Evolutionary conservation across 2,329 filamentous ascomycete species (phyloP).

Genomic region (Pseudogymnoascus sp.): DNA sequence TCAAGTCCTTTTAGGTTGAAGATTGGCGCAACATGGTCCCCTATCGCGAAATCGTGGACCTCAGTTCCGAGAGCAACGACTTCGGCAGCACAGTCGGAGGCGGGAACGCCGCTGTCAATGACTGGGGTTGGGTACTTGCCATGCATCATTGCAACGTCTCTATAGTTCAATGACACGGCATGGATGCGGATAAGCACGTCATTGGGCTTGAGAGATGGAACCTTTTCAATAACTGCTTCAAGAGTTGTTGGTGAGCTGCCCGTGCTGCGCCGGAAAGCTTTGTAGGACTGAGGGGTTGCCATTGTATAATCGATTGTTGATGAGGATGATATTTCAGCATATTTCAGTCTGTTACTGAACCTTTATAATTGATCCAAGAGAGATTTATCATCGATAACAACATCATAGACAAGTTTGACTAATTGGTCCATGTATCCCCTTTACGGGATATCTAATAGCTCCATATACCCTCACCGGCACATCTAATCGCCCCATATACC

Average conservation of each 20-base stretch:
- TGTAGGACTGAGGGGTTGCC: neutral
- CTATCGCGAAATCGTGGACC: neutral
- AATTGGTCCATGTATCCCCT: neutral
- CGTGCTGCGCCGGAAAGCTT: neutral
- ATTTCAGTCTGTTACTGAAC: neutral
- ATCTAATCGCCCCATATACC: neutral
- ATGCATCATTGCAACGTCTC: neutral
- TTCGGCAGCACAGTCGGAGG: neutral
- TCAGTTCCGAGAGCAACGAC: neutral
- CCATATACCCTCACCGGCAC: too few species aligned
- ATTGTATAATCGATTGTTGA: neutral
- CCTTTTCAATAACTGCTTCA: neutral
- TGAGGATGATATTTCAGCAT: neutral
- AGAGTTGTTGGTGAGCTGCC: neutral
- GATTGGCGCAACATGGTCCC: neutral
- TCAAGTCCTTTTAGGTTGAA: neutral
- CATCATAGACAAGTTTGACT: neutral
- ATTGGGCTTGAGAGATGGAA: neutral
- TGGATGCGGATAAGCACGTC: neutral
- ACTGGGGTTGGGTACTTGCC: neutral
- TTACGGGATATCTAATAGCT: neutral
- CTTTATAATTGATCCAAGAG: neutral
- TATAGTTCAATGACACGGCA: neutral
- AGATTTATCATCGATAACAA: neutral
- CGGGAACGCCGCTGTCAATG: neutral